These are phyloP conservation scores for Stemphylium beticola DNA, from an alignment of 2,329 filamentous ascomycete genomes.

Conservation along the genomic window DNA sequence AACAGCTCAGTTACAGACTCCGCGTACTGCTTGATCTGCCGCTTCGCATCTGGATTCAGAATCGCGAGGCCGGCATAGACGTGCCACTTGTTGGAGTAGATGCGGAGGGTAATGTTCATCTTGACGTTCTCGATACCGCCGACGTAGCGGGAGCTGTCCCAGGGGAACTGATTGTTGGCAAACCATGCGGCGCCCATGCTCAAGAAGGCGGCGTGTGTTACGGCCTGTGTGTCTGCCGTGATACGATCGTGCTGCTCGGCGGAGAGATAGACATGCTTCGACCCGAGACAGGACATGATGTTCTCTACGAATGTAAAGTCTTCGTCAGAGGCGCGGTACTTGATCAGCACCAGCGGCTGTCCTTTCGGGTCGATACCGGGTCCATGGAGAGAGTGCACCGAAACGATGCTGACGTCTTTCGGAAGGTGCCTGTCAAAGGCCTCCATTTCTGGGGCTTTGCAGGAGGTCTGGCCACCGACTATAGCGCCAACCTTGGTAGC, in stretches of 20 bases:
- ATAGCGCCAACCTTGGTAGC: slow-evolving; percentile 95
- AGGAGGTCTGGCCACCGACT: slow-evolving; percentile 96
- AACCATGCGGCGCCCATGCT: slow-evolving; percentile 98
- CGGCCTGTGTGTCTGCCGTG: slow-evolving; percentile 96
- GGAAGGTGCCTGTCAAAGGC: slow-evolving; percentile 92
- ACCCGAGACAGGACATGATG: slow-evolving; percentile 82
- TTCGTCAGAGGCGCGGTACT: slow-evolving; percentile 82
- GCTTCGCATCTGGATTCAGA: slow-evolving; percentile 88
- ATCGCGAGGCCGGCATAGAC: slow-evolving; percentile 98
- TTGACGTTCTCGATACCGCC: slow-evolving; percentile 99
- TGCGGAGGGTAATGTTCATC: slow-evolving; percentile 96
- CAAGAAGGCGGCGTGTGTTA: slow-evolving; percentile 95
- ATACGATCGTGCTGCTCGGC: slow-evolving; percentile 93
- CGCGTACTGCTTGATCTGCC: slow-evolving; percentile 94
- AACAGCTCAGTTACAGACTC: slow-evolving; percentile 90
- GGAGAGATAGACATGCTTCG: slow-evolving; percentile 85
- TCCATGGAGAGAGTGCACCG: slow-evolving; percentile 95
- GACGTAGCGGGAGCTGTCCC: slow-evolving; percentile 94
- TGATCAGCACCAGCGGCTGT: slow-evolving; percentile 91
- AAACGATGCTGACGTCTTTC: slow-evolving; percentile 87
- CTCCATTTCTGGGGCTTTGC: slow-evolving; percentile 94
- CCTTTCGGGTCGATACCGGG: slow-evolving; percentile 86
- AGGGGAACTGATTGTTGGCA: slow-evolving; percentile 92
- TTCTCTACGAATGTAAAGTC: slow-evolving; percentile 79
- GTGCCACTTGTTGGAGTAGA: slow-evolving; percentile 99